Percentiles rank a stretch among this genome's conserved stretches.
phyloP scores from a whole-genome alignment of 2,329 filamentous ascomycete genomes.

The Aureobasidium subglaciale region DNA sequence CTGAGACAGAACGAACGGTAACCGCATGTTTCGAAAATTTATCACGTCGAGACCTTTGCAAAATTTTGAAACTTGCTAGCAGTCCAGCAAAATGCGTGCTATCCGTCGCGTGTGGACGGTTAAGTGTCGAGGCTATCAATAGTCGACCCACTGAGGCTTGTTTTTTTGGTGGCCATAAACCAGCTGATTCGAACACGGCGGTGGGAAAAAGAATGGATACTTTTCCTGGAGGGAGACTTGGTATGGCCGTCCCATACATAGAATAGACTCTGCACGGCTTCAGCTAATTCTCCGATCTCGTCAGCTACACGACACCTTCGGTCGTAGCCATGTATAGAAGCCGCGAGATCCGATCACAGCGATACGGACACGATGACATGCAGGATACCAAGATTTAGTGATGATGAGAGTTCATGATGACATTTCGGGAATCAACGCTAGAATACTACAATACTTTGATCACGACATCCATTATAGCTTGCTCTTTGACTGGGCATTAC shows the following conservation, averaged over 20 bases:
- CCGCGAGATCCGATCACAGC: not conserved
- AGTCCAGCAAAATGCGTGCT: not conserved
- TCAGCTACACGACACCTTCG: no score
- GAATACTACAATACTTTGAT: conserved; percentile 9
- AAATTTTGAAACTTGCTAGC: conserved; percentile 1
- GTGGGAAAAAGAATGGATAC: not conserved
- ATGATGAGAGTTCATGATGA: conserved; percentile 10
- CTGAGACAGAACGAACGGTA: not conserved
- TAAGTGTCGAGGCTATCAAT: not conserved
- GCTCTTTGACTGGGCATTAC: conserved; percentile 41
- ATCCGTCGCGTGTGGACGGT: conserved; percentile 2
- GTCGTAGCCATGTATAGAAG: not conserved
- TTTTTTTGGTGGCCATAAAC: not conserved
- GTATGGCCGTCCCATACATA: not conserved
- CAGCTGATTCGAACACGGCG: not conserved
- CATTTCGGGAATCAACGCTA: conserved; percentile 3
- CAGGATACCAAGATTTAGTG: not conserved
- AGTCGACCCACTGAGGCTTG: not conserved
- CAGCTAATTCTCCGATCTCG: no score
- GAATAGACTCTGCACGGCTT: not conserved
- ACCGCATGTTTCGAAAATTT: not conserved
- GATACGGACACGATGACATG: not conserved
- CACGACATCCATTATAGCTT: conserved; percentile 37
- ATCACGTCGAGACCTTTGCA: not conserved
- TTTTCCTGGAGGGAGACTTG: not conserved